These are phyloP conservation scores for Isatis lusitanica DNA, from an alignment of 441 rosid genomes.

Conservation along the genomic window DNA sequence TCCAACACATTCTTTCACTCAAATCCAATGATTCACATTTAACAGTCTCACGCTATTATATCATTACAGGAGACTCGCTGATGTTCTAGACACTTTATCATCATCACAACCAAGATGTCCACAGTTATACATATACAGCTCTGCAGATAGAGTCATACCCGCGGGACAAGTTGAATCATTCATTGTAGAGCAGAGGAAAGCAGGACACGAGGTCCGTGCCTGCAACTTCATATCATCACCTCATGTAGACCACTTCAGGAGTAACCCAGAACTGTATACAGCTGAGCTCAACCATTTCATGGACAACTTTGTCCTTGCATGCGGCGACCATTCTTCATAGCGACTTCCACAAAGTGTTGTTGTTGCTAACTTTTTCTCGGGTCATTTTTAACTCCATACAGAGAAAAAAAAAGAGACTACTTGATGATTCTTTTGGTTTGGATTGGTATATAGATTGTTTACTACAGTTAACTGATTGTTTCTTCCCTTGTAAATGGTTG, in stretches of 20 bases:
- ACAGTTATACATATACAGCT: slow-evolving; percentile 89
- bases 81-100: slow-evolving; percentile 63
- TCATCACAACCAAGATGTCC: slow-evolving; percentile 86
- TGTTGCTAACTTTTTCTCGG: slow-evolving; percentile 17
- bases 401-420: background rate
- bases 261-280: slow-evolving; percentile 76
- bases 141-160: slow-evolving; percentile 94
- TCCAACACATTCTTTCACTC: background rate
- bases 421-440: slow-evolving; percentile 36
- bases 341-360: slow-evolving; percentile 12
- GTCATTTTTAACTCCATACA: slow-evolving; percentile 10
- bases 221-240: slow-evolving; percentile 95
- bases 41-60: background rate
- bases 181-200: slow-evolving; percentile 71
- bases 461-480: slow-evolving; percentile 17
- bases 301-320: slow-evolving; percentile 65
- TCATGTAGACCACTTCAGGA: slow-evolving; percentile 94
- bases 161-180: slow-evolving; percentile 76
- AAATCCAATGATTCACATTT: background rate
- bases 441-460: slow-evolving; percentile 18
- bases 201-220: slow-evolving; percentile 77
- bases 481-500: slow-evolving; percentile 33
- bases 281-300: slow-evolving; percentile 76
- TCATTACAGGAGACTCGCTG: slow-evolving; percentile 73
- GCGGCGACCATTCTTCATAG: slow-evolving; percentile 49